phyloP scores from a whole-genome alignment of 139 green algal species.

The Chlorella sp. region DNA sequence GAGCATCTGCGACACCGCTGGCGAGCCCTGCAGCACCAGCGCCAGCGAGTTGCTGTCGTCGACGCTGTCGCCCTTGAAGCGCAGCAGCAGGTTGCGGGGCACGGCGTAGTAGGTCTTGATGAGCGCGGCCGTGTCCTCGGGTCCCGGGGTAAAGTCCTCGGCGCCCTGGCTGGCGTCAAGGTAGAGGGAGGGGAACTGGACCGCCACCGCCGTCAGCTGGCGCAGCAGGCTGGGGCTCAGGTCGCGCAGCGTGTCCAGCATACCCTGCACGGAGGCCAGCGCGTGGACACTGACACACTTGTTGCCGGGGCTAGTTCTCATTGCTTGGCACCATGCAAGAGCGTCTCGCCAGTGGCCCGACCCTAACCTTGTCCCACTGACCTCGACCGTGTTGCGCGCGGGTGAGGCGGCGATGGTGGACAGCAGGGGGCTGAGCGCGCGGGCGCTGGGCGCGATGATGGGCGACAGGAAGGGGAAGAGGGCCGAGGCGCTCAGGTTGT shows the following conservation, averaged over 20 bases:
- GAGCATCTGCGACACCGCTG: conserved; percentile 26
- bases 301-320: neutral
- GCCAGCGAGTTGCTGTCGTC: conserved; percentile 80
- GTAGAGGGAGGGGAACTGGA: conserved; percentile 85
- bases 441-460: conserved; percentile 66
- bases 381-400: conserved; percentile 46
- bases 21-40: conserved; percentile 37
- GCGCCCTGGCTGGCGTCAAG: conserved; percentile 60
- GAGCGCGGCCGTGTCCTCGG: conserved; percentile 62
- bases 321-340: neutral
- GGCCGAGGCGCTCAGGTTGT: conserved; percentile 72
- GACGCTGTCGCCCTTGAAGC: conserved; percentile 82
- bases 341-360: neutral
- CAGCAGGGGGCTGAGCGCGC: conserved; percentile 67
- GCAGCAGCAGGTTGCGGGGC: conserved; percentile 79
- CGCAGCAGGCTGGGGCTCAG: conserved; percentile 53
- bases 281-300: too few species aligned
- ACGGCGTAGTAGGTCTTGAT: conserved; percentile 68
- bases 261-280: conserved; percentile 34
- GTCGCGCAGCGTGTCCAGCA: conserved; percentile 36
- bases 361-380: neutral
- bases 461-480: conserved; percentile 75
- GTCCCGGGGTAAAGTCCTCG: conserved; percentile 76
- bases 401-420: conserved; percentile 64
- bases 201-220: conserved; percentile 79